phyloP scores from a whole-genome alignment of 257 asterid species.

The Ballota nigra region DNA sequence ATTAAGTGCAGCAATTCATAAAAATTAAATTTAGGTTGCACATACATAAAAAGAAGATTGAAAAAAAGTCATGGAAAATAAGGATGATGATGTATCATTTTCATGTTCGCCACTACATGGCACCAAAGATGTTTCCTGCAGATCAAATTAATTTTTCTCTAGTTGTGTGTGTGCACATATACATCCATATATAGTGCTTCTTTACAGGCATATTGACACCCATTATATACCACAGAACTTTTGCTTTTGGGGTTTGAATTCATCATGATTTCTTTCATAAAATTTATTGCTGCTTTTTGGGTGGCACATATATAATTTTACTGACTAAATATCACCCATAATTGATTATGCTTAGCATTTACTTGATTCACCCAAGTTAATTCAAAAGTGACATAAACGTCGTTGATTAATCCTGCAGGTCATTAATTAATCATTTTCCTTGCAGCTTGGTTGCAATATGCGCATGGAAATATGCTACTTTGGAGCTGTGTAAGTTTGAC shows the following conservation, averaged over 20 bases:
- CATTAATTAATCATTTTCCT: no score
- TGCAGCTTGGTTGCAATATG: no score
- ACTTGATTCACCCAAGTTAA: no score
- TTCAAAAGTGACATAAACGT: no score
- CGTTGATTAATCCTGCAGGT: no score
- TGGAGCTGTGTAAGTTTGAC: no score
- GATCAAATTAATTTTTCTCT: not conserved
- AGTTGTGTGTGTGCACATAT: not conserved
- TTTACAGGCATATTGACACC: not conserved
- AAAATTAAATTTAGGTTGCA: not conserved
- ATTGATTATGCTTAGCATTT: no score
- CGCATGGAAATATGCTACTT: no score
- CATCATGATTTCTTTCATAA: not conserved
- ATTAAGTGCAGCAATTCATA: not conserved
- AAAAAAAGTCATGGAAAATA: not conserved
- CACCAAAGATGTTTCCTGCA: not conserved
- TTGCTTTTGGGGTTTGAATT: not conserved
- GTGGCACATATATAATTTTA: not conserved
- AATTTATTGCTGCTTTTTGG: not conserved
- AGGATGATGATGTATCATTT: not conserved
- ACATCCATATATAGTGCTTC: not conserved
- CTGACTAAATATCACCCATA: not conserved
- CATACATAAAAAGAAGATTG: no score
- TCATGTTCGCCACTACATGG: not conserved
- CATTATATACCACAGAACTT: not conserved